Conservation (phyloP, 2,329 filamentous ascomycete genomes). For the Onygenales sp. region DNA sequence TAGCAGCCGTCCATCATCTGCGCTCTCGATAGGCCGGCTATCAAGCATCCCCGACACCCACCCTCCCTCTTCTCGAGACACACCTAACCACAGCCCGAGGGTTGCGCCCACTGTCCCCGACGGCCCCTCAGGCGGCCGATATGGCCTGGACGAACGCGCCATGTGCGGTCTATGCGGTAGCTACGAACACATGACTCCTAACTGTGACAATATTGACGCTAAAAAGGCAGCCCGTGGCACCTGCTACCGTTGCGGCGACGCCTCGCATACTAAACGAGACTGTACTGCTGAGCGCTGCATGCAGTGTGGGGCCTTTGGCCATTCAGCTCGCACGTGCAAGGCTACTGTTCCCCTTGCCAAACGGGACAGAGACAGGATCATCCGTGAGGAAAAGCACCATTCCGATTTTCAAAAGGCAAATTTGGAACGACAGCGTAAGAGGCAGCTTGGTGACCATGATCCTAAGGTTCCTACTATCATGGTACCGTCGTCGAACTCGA, state of each 20-base stretch:
- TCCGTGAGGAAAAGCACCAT: conserved; percentile 28
- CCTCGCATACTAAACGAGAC: conserved; percentile 27
- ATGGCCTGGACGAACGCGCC: conserved; percentile 32
- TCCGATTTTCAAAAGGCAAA: conserved; percentile 23
- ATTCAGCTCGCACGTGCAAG: conserved; percentile 26
- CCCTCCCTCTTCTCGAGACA: conserved; percentile 1
- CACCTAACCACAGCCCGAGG: conserved; percentile 11
- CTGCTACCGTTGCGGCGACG: conserved; percentile 33
- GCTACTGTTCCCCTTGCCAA: conserved; percentile 25
- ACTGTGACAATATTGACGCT: conserved; percentile 37
- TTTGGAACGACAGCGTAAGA: conserved; percentile 29
- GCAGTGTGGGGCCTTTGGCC: conserved; percentile 36
- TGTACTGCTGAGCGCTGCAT: conserved; percentile 35
- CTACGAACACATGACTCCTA: conserved; percentile 32
- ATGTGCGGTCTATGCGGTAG: conserved; percentile 39
- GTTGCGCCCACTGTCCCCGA: conserved; percentile 18
- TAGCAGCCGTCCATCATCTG: conserved; percentile 26
- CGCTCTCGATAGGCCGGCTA: conserved; percentile 11
- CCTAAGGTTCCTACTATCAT: conserved; percentile 34
- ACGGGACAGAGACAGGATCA: conserved; percentile 25
- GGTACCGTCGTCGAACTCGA: conserved; percentile 13
- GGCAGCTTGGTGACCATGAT: conserved; percentile 36
- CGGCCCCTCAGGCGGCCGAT: conserved; percentile 34
- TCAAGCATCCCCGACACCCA: conserved; percentile 3
- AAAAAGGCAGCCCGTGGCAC: conserved; percentile 26